Evolutionary conservation across 805 yeast species (phyloP).

Genomic region (Yarrowia sp.): DNA sequence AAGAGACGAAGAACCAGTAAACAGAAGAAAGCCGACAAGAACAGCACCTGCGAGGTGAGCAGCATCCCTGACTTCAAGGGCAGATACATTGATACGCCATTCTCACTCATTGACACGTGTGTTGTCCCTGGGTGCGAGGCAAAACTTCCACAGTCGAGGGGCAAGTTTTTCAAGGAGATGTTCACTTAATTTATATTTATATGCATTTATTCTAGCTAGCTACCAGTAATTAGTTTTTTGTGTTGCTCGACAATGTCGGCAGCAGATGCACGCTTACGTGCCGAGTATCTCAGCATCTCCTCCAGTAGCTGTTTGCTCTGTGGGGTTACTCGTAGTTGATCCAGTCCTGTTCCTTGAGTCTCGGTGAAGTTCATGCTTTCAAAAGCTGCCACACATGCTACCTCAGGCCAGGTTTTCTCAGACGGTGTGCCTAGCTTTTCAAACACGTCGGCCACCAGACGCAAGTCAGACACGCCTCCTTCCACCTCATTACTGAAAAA

Average conservation of each 20-base stretch:
- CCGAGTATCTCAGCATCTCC: background rate
- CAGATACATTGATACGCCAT: conserved; percentile 15
- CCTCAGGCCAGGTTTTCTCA: conserved; percentile 33
- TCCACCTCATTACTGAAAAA: conserved; percentile 41
- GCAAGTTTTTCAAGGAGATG: conserved; percentile 25
- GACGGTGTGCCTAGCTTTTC: conserved; percentile 62
- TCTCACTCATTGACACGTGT: conserved; percentile 27
- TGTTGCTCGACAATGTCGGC: background rate
- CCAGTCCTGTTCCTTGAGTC: background rate
- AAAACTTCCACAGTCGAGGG: conserved; percentile 5
- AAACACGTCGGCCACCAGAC: conserved; percentile 55
- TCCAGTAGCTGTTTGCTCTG: background rate
- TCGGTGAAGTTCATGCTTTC: conserved; percentile 28
- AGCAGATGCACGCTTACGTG: conserved; percentile 13
- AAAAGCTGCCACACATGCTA: conserved; percentile 28
- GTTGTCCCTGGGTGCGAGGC: background rate
- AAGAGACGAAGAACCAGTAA: conserved; percentile 41
- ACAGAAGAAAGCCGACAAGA: conserved; percentile 29
- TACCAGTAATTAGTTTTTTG: background rate
- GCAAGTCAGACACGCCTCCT: conserved; percentile 51
- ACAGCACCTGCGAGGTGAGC: background rate
- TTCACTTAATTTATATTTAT: conserved; percentile 20
- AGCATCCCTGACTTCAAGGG: conserved; percentile 23
- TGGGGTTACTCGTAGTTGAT: background rate
- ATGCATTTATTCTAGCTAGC: conserved; percentile 4